Conservation (phyloP, 2,329 filamentous ascomycete species). For the Colletotrichum orbiculare region DNA sequence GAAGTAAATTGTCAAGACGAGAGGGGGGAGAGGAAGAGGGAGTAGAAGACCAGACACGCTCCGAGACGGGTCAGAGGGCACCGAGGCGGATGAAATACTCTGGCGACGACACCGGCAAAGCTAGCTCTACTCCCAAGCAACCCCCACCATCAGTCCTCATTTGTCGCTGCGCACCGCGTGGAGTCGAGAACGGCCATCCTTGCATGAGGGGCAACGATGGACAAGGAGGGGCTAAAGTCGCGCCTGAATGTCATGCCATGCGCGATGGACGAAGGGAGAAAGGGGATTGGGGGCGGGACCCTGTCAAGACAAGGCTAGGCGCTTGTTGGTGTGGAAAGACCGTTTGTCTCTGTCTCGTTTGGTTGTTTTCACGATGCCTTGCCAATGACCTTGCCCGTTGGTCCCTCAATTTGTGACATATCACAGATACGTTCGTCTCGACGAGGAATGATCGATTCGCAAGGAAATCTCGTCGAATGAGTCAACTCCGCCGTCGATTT, state of each 20-base stretch:
- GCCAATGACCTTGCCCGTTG: slow-evolving; percentile 13
- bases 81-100: slow-evolving; percentile 33
- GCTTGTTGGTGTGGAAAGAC: slow-evolving; percentile 8
- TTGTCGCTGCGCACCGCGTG: slow-evolving; percentile 20
- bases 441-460: not conserved
- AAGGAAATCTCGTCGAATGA: not conserved
- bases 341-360: slow-evolving; percentile 2
- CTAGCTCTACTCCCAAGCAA: slow-evolving; percentile 5
- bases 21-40: slow-evolving; percentile 5
- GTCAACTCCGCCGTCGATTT: not conserved
- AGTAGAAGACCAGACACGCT: not conserved
- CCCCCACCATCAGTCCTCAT: slow-evolving; percentile 30
- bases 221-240: slow-evolving; percentile 32
- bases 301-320: slow-evolving; percentile 23
- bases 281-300: slow-evolving; percentile 16
- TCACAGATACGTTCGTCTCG: not conserved
- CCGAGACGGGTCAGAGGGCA: slow-evolving; percentile 16
- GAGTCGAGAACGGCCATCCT: slow-evolving; percentile 21
- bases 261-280: slow-evolving; percentile 14
- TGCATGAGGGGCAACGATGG: slow-evolving; percentile 31
- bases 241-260: slow-evolving; percentile 27
- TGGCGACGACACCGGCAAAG: slow-evolving; percentile 24
- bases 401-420: not conserved
- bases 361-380: slow-evolving; percentile 1
- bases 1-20: slow-evolving; percentile 13